Base-by-base conservation (phyloP, 83 land plant genomes). In the Picea mariana region DNA sequence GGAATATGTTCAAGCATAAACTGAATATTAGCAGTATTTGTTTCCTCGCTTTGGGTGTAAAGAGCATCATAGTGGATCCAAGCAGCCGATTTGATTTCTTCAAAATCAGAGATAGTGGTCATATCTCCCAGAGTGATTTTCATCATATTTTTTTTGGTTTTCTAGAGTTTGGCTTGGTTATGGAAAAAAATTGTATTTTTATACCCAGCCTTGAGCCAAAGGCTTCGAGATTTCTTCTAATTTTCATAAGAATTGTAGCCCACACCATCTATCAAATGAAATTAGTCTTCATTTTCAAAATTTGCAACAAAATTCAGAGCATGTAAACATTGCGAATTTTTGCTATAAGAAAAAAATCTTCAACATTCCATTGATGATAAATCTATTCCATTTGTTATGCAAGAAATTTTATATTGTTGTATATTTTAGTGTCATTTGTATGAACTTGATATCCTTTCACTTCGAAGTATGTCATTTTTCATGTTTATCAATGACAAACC, bases 401-500 rank as follows among this genome's bases (percentile, higher is more conserved):
- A 18, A 72, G 76, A 55, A 72, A 72, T n/a, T n/a, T n/a, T 18
- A 42, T 8, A n/a, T 72, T 72, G 76, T 23, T 72, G n/a, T 44
- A 72, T 42, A 40, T 42, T 52, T 71, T 71, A 71, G 38, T 71
- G 17, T 71, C 52, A 40, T 72, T 42, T 72, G 49, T 72, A 72
- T 72, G 21, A 42, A 72, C 76, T 18, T 20, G 76, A 42, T 49
- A 72, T 40, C 76, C 76, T 44, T 72, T 72, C 52, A 72, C 8
- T 72, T 72, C 55, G 13, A 72, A 44, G 76, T 49, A 49, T 49
- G 9, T 49, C 12, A 0, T 9, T 9, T 9, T 9, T 49, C 0
- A 0, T 72, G 76, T 72, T 72, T 72, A 72, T 49, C 55, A 72
- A 44, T 72, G 76, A 72, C 76, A 72, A 72, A 5, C 26, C 55